phyloP scores from a whole-genome alignment of 768 basidiomycete genomes.

The Cyclocybe aegerita region DNA sequence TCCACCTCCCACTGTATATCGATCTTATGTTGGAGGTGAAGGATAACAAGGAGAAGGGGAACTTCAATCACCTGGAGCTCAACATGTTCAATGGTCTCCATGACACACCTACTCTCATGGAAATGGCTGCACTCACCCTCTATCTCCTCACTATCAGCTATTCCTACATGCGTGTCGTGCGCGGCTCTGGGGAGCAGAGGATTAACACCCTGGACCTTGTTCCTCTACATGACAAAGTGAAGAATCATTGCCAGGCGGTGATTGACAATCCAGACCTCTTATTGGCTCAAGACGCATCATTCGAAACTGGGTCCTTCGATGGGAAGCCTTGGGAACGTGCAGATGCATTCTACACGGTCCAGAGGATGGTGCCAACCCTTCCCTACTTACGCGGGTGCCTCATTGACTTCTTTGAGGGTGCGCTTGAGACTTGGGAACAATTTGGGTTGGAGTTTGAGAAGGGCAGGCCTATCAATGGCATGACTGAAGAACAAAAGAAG shows the following conservation, averaged over 20 bases:
- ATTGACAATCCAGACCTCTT: slow-evolving; percentile 21
- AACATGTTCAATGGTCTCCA: slow-evolving; percentile 13
- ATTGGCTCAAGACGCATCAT: slow-evolving; percentile 8
- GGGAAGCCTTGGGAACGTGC: slow-evolving; percentile 20
- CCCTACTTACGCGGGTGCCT: slow-evolving; percentile 16
- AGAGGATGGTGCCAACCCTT: slow-evolving; percentile 1
- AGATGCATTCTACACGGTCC: slow-evolving; percentile 17
- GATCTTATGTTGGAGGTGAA: slow-evolving; percentile 15
- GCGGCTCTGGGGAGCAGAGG: slow-evolving; percentile 2
- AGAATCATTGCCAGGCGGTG: slow-evolving; percentile 8
- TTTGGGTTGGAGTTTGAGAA: slow-evolving; percentile 15
- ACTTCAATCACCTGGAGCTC: slow-evolving; percentile 20
- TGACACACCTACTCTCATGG: slow-evolving; percentile 24
- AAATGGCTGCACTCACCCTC: slow-evolving; percentile 24
- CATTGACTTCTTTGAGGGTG: slow-evolving; percentile 24
- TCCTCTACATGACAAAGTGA: slow-evolving; percentile 19
- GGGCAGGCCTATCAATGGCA: slow-evolving; percentile 9
- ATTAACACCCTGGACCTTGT: slow-evolving; percentile 26
- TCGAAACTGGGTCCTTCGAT: slow-evolving; percentile 16
- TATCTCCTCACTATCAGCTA: slow-evolving; percentile 21
- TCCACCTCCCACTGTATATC: slow-evolving; percentile 12
- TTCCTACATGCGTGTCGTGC: slow-evolving; percentile 26
- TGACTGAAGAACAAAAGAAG: slow-evolving; percentile 1
- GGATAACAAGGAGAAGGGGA: slow-evolving; percentile 17
- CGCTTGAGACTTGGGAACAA: slow-evolving; percentile 6